Conservation (phyloP, 1,139 yeast species). For the Zygosaccharomyces sapae region DNA sequence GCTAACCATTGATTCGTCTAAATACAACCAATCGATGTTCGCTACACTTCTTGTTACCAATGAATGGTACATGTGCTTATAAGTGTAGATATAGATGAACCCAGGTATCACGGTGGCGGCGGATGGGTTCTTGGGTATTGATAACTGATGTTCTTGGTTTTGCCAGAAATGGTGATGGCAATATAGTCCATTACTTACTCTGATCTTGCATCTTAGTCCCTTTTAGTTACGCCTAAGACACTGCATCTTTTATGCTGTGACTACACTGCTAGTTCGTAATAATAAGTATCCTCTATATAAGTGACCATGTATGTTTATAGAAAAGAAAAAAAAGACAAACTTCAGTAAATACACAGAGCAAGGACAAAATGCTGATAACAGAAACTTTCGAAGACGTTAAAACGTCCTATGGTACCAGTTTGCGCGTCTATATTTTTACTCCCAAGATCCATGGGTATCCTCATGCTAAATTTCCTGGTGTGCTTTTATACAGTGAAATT, state of each 20-base stretch:
- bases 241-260: not conserved
- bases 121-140: not conserved
- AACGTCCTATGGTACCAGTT: constrained; percentile 62
- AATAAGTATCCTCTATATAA: not conserved
- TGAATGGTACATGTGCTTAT: constrained; percentile 26
- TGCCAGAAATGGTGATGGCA: constrained; percentile 24
- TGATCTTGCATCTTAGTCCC: constrained; percentile 23
- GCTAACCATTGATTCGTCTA: constrained; percentile 25
- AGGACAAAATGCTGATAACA: constrained; percentile 55
- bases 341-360: not conserved
- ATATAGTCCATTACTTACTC: constrained; percentile 10
- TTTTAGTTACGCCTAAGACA: constrained; percentile 33
- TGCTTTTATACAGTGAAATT: constrained; percentile 72
- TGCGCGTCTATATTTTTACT: constrained; percentile 63
- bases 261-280: not conserved
- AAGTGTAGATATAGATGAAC: constrained; percentile 34
- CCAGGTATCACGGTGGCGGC: constrained; percentile 16
- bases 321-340: not conserved
- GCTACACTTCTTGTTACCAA: constrained; percentile 9
- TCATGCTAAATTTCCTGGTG: constrained; percentile 73
- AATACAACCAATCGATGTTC: constrained; percentile 25
- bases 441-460: constrained; percentile 73
- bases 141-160: constrained; percentile 8
- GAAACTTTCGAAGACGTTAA: constrained; percentile 62
- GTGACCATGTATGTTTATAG: not conserved